Evolutionary conservation across 768 basidiomycete species (phyloP).

Genomic region (Phlebiopsis flavidoalba): DNA sequence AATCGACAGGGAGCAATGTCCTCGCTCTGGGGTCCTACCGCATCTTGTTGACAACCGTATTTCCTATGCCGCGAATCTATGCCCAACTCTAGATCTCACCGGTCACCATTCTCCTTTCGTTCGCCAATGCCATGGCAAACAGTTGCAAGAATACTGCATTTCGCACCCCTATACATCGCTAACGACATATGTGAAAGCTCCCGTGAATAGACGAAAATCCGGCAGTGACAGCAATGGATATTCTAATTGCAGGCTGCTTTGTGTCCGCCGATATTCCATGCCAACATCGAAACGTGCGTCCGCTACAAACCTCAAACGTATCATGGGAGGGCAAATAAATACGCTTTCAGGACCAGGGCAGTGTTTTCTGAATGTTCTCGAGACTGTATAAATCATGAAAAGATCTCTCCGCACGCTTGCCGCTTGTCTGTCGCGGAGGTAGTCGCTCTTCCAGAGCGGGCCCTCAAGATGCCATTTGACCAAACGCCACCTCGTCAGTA

Average conservation of each 20-base stretch:
- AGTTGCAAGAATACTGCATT: background rate
- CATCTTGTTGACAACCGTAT: constrained; percentile 8
- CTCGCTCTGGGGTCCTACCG: constrained; percentile 1
- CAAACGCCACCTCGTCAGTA: too few species aligned
- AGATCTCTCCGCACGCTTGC: background rate
- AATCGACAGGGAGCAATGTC: background rate
- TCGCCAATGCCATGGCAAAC: background rate
- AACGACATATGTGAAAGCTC: background rate
- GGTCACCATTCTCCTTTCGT: background rate
- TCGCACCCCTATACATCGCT: background rate
- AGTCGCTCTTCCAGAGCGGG: background rate
- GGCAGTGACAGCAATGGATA: background rate
- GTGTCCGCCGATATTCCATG: background rate
- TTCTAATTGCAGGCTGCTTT: background rate
- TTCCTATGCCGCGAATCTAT: constrained; percentile 8
- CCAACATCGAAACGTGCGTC: background rate
- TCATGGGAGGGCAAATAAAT: background rate
- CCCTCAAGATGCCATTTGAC: too few species aligned
- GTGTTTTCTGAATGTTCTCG: background rate
- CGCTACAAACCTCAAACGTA: background rate
- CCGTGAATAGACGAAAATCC: background rate
- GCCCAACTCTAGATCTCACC: background rate
- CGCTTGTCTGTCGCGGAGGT: background rate
- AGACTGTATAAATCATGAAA: background rate
- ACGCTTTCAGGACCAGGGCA: background rate